Base-by-base conservation (phyloP, 2,329 filamentous ascomycete genomes). In the Juglanconis oblonga region DNA sequence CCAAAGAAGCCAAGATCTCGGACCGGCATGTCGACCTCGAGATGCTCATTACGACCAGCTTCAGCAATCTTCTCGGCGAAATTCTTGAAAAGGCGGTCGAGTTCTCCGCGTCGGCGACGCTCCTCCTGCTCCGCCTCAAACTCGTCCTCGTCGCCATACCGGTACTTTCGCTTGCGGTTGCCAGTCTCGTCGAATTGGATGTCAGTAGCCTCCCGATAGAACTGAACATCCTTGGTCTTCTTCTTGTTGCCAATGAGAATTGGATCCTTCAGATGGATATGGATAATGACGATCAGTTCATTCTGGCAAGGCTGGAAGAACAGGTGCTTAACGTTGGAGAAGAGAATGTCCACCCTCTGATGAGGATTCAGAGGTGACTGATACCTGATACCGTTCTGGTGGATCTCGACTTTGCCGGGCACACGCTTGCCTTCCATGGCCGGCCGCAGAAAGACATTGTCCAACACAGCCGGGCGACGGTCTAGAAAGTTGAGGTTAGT, bases 141-240 rank as follows among this genome's bases (percentile, higher is more conserved):
- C 73, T 99, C 95, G 71, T 99, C 95, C 73, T 99, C 96, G 65
- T 99, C 95, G 48, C 95, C 95, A 71, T 96, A 98, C 52, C 95
- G 88, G 76, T 98, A 96, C 77, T 97, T 97, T 66, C 95, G 90
- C 79, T 97, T 97, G 65, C 96, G 86, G 76, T 98, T 99, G 67
- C 95, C 96, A 52, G 95, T 99, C 78, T 99, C 95, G 70, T 99
- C 95, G 68, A 99, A 98, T 70, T 97, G 92, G 73, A 99, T 98
- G 67, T 99, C 95, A 0, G 95, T 98, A 3, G 95, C 95, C 78
- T 99, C 95, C 57, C 95, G 87, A 71, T 97, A 97, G 77, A 99
- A 99, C 69, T 99, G 96, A 1, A 99, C 90, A 73, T 99, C 96
- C 79, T 95, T 97, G 10, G 95, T 96, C 85, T 99, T 99, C 79